Conservation (phyloP, 441 rosid species). For the Rhodomyrtus psidioides region DNA sequence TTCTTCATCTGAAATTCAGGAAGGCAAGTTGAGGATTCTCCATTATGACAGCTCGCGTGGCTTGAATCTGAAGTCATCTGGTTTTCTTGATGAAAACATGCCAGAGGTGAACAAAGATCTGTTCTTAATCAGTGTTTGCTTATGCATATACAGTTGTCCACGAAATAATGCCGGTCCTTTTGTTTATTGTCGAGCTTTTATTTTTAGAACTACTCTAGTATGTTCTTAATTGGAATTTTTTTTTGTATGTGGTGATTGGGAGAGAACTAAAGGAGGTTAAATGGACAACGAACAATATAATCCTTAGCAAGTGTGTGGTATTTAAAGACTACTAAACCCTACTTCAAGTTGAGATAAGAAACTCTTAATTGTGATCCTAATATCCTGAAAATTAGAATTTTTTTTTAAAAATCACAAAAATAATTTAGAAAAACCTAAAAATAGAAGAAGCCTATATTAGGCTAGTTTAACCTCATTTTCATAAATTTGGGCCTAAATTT, state of each 20-base stretch:
- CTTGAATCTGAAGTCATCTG: constrained; percentile 35
- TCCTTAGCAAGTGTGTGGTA: background rate
- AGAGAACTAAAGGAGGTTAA: background rate
- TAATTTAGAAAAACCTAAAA: too few relatives aligned
- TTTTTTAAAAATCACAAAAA: too few relatives aligned
- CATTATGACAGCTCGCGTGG: constrained; percentile 53
- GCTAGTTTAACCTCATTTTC: too few relatives aligned
- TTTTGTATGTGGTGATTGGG: background rate
- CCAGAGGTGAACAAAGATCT: constrained; percentile 49
- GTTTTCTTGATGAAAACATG: constrained; percentile 46
- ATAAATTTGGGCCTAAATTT: too few relatives aligned
- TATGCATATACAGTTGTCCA: background rate
- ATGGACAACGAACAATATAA: background rate
- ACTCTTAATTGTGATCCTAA: background rate
- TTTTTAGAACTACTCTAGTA: background rate
- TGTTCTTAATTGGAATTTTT: background rate
- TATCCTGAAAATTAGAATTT: background rate
- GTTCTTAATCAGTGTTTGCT: constrained; percentile 3
- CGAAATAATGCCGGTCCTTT: background rate
- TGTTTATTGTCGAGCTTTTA: background rate
- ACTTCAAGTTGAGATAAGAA: background rate
- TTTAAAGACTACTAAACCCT: background rate
- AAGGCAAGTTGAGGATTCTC: constrained; percentile 85
- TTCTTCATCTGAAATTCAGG: constrained; percentile 39
- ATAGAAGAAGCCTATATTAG: too few relatives aligned